These are phyloP conservation scores for Epicoccum sorghinum DNA, from an alignment of 2,329 filamentous ascomycete genomes.

Conservation along the genomic window DNA sequence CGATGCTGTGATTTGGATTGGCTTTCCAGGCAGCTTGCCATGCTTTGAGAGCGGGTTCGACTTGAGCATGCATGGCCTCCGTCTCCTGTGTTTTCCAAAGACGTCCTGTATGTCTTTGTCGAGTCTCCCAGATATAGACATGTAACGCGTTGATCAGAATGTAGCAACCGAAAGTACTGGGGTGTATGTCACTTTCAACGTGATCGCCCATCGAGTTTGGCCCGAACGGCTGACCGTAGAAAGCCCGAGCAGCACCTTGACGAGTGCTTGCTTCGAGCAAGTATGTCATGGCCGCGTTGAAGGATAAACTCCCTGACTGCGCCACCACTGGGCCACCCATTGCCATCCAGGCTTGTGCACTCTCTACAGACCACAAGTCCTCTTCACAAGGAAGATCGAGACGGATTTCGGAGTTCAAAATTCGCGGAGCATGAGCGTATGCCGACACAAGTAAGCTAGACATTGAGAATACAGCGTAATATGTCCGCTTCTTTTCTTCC, in stretches of 20 bases:
- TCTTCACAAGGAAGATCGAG: constrained; percentile 93
- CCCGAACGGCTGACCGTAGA: constrained; percentile 56
- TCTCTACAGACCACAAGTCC: constrained; percentile 85
- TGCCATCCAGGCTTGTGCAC: constrained; percentile 78
- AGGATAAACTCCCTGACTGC: constrained; percentile 74
- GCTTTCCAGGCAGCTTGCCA: constrained; percentile 94
- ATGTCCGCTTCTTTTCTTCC: constrained; percentile 91
- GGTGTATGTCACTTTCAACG: constrained; percentile 69
- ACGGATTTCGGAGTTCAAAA: constrained; percentile 92
- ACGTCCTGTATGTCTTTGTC: constrained; percentile 85
- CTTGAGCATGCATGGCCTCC: constrained; percentile 93
- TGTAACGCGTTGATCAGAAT: constrained; percentile 93
- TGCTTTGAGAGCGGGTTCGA: constrained; percentile 89
- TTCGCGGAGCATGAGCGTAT: constrained; percentile 88
- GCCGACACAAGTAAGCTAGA: constrained; percentile 90
- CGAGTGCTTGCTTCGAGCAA: constrained; percentile 79
- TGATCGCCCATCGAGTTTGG: constrained; percentile 57
- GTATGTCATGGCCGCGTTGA: constrained; percentile 80
- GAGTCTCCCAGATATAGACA: constrained; percentile 98
- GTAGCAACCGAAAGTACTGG: constrained; percentile 90
- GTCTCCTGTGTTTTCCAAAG: constrained; percentile 92
- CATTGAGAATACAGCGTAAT: constrained; percentile 88
- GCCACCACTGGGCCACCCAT: constrained; percentile 74
- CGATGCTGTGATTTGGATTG: constrained; percentile 82
- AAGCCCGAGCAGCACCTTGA: constrained; percentile 51